phyloP scores from a whole-genome alignment of 306 rosid genomes.

The Dryas octopetala region DNA sequence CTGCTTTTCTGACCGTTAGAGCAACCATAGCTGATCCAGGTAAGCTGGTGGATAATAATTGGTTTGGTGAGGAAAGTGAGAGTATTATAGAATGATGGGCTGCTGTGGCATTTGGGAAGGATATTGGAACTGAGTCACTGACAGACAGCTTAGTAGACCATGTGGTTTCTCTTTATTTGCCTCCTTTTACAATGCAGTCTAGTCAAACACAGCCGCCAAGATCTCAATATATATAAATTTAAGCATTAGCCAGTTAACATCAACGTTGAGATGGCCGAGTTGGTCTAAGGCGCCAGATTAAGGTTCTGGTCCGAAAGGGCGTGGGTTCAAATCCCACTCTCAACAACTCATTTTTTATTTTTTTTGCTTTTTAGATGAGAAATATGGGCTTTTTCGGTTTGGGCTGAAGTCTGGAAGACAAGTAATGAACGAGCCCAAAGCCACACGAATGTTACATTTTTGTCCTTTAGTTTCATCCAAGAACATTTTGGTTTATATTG shows the following conservation, averaged over 20 bases:
- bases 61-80: constrained; percentile 1
- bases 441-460: too few species aligned
- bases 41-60: neutral
- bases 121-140: neutral
- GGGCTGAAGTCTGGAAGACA: too few species aligned
- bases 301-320: constrained; percentile 30
- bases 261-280: constrained; percentile 21
- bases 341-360: neutral
- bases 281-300: constrained; percentile 28
- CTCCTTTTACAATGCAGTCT: neutral
- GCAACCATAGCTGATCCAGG: neutral
- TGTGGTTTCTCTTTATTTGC: neutral
- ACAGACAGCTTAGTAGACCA: neutral
- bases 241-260: neutral
- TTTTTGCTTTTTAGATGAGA: neutral
- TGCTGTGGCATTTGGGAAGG: neutral
- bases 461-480: too few species aligned
- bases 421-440: too few species aligned
- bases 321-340: constrained; percentile 28
- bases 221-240: too few species aligned
- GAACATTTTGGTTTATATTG: too few species aligned
- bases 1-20: neutral
- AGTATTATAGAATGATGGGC: constrained; percentile 12
- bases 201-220: too few species aligned
- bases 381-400: too few species aligned